Percentiles rank a stretch among this genome's conserved stretches.
Conservation (phyloP, 1,139 yeast species). For the Geotrichum phurueaensis region DNA sequence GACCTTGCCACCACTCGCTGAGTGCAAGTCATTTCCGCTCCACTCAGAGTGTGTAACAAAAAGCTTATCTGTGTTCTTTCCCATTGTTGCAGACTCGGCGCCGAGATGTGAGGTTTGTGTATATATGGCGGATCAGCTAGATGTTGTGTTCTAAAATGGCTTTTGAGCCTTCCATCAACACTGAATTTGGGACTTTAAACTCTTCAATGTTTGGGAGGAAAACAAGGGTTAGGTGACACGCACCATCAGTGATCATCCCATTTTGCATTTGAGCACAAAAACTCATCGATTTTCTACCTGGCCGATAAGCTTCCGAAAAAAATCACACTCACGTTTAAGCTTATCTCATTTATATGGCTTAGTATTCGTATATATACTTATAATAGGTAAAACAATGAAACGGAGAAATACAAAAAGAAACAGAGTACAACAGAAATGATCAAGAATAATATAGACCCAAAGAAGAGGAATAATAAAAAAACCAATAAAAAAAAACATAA, state of each 20-base stretch:
- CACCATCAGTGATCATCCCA: too few species aligned
- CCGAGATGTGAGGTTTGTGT: neutral
- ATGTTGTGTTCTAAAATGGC: neutral
- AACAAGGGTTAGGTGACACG: neutral
- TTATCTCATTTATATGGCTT: neutral
- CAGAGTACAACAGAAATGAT: neutral
- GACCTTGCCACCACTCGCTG: conserved; percentile 28
- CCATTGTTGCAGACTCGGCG: conserved; percentile 27
- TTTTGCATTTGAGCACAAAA: too few species aligned
- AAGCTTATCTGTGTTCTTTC: conserved; percentile 37
- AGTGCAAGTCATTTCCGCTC: conserved; percentile 30
- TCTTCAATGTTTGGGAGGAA: neutral
- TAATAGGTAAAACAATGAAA: neutral
- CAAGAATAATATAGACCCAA: neutral
- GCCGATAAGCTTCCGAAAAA: neutral
- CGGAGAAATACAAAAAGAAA: neutral
- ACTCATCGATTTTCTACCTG: too few species aligned
- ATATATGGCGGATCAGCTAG: neutral
- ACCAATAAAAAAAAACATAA: neutral
- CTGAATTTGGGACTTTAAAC: neutral
- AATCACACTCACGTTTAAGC: neutral
- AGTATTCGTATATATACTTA: neutral
- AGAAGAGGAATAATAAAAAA: neutral
- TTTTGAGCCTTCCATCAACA: neutral
- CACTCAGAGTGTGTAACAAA: conserved; percentile 38